Base-by-base conservation (phyloP, 202 grass and related monocot species). In the Digitaria exilis region DNA sequence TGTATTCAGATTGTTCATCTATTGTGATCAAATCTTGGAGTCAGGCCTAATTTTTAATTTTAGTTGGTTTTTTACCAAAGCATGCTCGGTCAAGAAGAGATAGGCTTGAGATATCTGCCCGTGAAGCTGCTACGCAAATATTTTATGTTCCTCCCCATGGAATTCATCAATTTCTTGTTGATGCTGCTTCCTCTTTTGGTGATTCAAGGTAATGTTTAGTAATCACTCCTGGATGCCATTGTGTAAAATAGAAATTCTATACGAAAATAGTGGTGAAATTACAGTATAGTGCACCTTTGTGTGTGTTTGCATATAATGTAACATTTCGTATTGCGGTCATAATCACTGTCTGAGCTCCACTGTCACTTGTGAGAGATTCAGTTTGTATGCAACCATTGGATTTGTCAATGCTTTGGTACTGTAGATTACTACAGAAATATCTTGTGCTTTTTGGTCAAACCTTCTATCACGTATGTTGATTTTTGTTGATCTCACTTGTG, bases 11-110 rank as follows among this genome's bases (percentile, higher is more conserved):
- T 81, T 57, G 30, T 77, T 83, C 73, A 80, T 75, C 7, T 60
- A 34, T 39, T 8, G 9, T 28, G 16, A 39, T 50, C 16, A 32
- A 30, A 79, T 0, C 68, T 65, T 57, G 19, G 12, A 70, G 29
- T 34, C n/a, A 15, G 24, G 42, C 31, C 78, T 86, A 4, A 89
- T 84, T 72, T 78, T 89, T 75, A 66, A 62, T 85, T 82, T 76
- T 90, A 99, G 96, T 99, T 65, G 96, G 93, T 21, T 99, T 99
- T 92, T 90, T 96, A 87, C 89, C 93, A 71, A 99, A 92, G 78
- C 87, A 91, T 90, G 77, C 87, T 76, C 81, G 85, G 61, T 85
- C 89, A 84, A 94, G 96, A 86, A 94, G 75, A 75, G 86, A 85
- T 31, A 92, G 87, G 82, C 93, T 99, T 78, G 82, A 87, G 70